Evolutionary conservation across 2,329 filamentous ascomycete species (phyloP), one percentile per base, ranked within the genome.

Genomic region (Epichloe coenophiala): DNA sequence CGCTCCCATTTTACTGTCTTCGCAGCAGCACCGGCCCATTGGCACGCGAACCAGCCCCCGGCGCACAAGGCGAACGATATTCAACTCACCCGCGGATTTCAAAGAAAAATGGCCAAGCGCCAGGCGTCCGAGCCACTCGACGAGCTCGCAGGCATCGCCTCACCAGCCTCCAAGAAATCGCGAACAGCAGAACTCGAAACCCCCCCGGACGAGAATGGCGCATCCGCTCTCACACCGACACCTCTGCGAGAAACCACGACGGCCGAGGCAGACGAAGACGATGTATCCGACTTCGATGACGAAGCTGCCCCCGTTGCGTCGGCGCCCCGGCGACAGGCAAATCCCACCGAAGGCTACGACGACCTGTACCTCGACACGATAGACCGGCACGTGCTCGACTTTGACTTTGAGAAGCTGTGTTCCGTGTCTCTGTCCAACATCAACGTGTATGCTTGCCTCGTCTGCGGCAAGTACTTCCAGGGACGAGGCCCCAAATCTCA

Each of bases 301-400:
- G 65, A 68, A 33, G 68, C 68, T n/a, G 64, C 67, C 5, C 65
- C 65, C 36, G 59, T 64, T 51, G 38, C 60, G 48, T 63, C 64
- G 40, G 74, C 69, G n/a, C 73, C 76, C 19, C 72, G 73, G 57
- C 81, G 88, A 56, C 89, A 95, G 65, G 74, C 75, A 47, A 87
- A 84, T 43, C 89, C 91, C 15, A 80, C 86, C 36, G 86, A 86
- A 64, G 91, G 91, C 55, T 98, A 96, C 71, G 84, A 86, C 61
- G 91, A 98, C 66, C 81, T 98, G 31, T 98, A 98, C 66, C 86
- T 98, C 59, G 93, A 98, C 72, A 97, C 93, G 12, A 94, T 98
- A 69, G 83, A 95, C 67, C 87, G 93, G 61, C 81, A 84, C 62
- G 83, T 95, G 45, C 82, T 97, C 51, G 93, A 98, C 68, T 97